Evolutionary conservation across 1,284 basidiomycete species (phyloP).

Genomic region (Xerocomus minutiporus): DNA sequence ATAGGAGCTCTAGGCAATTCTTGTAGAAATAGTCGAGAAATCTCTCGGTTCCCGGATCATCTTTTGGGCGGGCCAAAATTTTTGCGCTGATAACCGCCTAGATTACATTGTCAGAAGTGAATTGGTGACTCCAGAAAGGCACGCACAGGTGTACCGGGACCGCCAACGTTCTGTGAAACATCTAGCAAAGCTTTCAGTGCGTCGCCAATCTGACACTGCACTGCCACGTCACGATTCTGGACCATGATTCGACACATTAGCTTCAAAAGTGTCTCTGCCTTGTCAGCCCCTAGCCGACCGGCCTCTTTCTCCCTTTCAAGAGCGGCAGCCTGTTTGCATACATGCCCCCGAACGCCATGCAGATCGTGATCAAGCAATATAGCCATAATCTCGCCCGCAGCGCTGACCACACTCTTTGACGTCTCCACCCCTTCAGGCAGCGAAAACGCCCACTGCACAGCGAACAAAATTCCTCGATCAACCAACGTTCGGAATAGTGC

Average conservation of each 20-base stretch:
- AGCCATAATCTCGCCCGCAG: constrained; percentile 85
- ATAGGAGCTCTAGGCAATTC: constrained; percentile 67
- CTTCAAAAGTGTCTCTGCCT: constrained; percentile 70
- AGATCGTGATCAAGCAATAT: constrained; percentile 90
- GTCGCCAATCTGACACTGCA: constrained; percentile 90
- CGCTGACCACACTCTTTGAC: constrained; percentile 55
- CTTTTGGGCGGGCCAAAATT: constrained; percentile 58
- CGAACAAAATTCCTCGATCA: constrained; percentile 84
- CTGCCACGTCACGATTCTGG: constrained; percentile 75
- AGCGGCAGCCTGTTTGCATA: constrained; percentile 73
- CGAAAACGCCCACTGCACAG: constrained; percentile 86
- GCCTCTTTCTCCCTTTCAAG: constrained; percentile 56
- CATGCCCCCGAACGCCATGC: constrained; percentile 79
- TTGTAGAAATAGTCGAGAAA: constrained; percentile 94
- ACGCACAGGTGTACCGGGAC: constrained; percentile 37
- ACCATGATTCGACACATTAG: constrained; percentile 77
- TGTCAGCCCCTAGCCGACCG: constrained; percentile 53
- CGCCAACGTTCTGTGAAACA: constrained; percentile 46
- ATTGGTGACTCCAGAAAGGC: not conserved
- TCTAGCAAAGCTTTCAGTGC: constrained; percentile 86
- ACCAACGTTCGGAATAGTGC: constrained; percentile 86
- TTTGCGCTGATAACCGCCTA: constrained; percentile 36
- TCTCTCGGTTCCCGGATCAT: constrained; percentile 80
- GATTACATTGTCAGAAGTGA: constrained; percentile 5
- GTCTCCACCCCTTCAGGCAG: constrained; percentile 45